These are phyloP conservation scores for Lodderomyces metapsilosis DNA, from an alignment of 1,139 yeast genomes.

Conservation along the genomic window DNA sequence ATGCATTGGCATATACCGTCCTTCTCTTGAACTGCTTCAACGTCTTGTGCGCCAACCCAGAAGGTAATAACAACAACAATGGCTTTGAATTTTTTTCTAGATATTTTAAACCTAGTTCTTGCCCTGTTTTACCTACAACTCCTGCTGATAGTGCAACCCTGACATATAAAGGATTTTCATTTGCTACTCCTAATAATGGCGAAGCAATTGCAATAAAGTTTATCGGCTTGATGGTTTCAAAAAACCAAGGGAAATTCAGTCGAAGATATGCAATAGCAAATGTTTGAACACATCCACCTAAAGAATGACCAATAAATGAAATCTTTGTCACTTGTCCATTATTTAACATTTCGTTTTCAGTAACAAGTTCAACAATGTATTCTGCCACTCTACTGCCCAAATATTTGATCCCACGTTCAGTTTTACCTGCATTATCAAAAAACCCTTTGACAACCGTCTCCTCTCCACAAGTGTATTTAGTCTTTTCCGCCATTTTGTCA, in stretches of 20 bases:
- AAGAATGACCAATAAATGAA: constrained; percentile 88
- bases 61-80: constrained; percentile 67
- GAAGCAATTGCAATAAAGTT: constrained; percentile 85
- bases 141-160: constrained; percentile 86
- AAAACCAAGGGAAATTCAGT: constrained; percentile 70
- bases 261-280: constrained; percentile 80
- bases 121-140: constrained; percentile 90
- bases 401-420: constrained; percentile 87
- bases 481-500: constrained; percentile 42
- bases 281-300: constrained; percentile 89
- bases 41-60: constrained; percentile 74
- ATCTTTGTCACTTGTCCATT: constrained; percentile 51
- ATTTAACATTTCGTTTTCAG: constrained; percentile 31
- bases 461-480: constrained; percentile 25
- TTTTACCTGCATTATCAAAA: constrained; percentile 80
- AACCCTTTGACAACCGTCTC: constrained; percentile 79
- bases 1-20: constrained; percentile 73
- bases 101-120: constrained; percentile 70
- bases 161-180: constrained; percentile 86
- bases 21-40: constrained; percentile 64
- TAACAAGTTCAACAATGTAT: constrained; percentile 60
- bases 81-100: constrained; percentile 51
- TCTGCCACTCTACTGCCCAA: constrained; percentile 83
- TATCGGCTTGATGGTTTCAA: constrained; percentile 63
- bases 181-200: constrained; percentile 79